Base-by-base conservation (phyloP, 108 stramenopile genomes). In the Cyclostephanos invisitatus region DNA sequence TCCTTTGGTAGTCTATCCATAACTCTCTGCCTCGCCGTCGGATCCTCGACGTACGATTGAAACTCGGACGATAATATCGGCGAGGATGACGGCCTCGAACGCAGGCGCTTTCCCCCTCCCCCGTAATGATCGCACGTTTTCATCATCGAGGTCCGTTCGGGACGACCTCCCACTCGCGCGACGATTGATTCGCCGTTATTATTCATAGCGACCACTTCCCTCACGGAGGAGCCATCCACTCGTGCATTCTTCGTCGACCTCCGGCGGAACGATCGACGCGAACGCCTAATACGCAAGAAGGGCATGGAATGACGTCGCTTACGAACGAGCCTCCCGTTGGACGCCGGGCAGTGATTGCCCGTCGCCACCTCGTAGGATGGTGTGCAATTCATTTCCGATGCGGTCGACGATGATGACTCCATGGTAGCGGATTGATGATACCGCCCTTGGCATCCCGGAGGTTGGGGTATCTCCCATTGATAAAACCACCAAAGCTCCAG, bases 401-500 rank as follows among this genome's bases (percentile, higher is more conserved):
- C 32, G 2, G 58, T 2, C 25, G 24, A 5, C 15, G 58, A 59
- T 12, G 58, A 36, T 35, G 29, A 22, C 1, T 5, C 18, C 38
- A n/a, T n/a, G n/a, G n/a, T 5, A 21, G 9, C 36, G 2, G 21
- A n/a, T n/a, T n/a, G n/a, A n/a, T n/a, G n/a, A n/a, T n/a, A n/a
- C n/a, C n/a, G n/a, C n/a, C n/a, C n/a, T n/a, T n/a, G n/a, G n/a
- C n/a, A n/a, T n/a, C n/a, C n/a, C n/a, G 7, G 21, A 42, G 60
- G 32, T 32, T 32, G 32, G 32, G 32, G 4, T 32, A 3, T 4
- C 18, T 40, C 60, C 57, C 53, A 42, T 1, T 73, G 51, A 21
- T 48, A 75, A 48, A 55, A 57, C 74, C 74, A 75, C 22, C 66
- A 38, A 22, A 75, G 59, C 40, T 67, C 66, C 28, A 75, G 57